Evolutionary conservation across 805 yeast genomes (phyloP).

Genomic region (Ogataea pini): DNA sequence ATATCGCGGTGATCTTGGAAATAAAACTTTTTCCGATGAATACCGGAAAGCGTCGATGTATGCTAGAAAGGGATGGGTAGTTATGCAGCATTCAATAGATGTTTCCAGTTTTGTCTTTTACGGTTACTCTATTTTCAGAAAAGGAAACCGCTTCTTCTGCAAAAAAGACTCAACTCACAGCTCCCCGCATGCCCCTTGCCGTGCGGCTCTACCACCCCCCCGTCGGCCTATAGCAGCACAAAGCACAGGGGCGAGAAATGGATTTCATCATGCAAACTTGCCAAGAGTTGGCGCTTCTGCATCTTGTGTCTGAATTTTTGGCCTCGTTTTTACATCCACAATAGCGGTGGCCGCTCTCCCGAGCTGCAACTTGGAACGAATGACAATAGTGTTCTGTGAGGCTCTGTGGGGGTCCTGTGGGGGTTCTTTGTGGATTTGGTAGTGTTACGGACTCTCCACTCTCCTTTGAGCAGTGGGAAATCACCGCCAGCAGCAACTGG

Average conservation of each 20-base stretch:
- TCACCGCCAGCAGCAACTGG: background rate
- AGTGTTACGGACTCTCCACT: background rate
- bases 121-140: background rate
- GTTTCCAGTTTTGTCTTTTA: background rate
- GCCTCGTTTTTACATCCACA: background rate
- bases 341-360: background rate
- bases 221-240: background rate
- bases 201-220: background rate
- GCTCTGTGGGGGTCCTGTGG: background rate
- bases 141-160: background rate
- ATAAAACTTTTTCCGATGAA: conserved; percentile 2
- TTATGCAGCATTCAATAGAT: background rate
- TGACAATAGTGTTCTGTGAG: background rate
- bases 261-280: background rate
- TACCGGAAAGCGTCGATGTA: conserved; percentile 5
- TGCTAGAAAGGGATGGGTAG: background rate
- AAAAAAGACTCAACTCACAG: background rate
- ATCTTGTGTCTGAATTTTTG: background rate
- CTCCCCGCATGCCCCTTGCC: background rate
- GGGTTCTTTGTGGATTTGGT: background rate
- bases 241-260: background rate
- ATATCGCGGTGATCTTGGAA: background rate
- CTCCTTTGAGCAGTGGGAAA: background rate
- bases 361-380: background rate
- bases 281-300: background rate